Evolutionary conservation across 345 rosid species (phyloP).

Genomic region (Citrus trifoliata): DNA sequence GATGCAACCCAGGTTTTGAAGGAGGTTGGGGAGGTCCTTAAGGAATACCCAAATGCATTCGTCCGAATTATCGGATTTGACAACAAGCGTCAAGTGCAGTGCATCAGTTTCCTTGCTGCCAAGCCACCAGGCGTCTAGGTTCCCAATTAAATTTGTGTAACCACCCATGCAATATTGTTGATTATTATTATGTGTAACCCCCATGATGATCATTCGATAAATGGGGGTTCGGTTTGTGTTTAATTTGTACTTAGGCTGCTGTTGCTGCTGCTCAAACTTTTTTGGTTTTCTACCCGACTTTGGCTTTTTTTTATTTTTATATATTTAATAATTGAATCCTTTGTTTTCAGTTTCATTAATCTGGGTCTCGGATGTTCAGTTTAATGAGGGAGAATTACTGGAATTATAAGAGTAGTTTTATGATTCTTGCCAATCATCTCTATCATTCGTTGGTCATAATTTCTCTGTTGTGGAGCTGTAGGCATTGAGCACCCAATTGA

Average conservation of each 20-base stretch:
- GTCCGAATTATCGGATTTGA: slow-evolving; percentile 51
- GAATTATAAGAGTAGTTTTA: neutral
- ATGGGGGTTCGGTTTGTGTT: neutral
- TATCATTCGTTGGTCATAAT: too few relatives aligned
- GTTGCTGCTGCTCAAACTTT: slow-evolving; percentile 1
- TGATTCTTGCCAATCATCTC: neutral
- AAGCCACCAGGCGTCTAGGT: slow-evolving; percentile 11
- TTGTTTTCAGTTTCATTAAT: neutral
- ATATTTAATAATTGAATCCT: neutral
- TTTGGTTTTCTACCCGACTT: neutral
- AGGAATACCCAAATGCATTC: slow-evolving; percentile 32
- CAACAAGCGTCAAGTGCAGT: slow-evolving; percentile 34
- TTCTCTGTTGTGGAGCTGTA: too few relatives aligned
- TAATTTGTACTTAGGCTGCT: neutral
- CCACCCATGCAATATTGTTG: too few relatives aligned
- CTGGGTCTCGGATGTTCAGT: neutral
- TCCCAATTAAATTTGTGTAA: too few relatives aligned
- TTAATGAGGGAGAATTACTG: slow-evolving; percentile 8
- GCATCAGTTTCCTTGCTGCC: slow-evolving; percentile 24
- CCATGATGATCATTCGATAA: neutral
- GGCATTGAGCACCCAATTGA: too few relatives aligned
- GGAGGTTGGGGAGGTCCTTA: slow-evolving; percentile 42
- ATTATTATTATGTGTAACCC: neutral
- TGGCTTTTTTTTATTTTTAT: neutral
- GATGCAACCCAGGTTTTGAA: slow-evolving; percentile 45